Conservation (phyloP, 305 asterid genomes). For the Fraxinus sp. region DNA sequence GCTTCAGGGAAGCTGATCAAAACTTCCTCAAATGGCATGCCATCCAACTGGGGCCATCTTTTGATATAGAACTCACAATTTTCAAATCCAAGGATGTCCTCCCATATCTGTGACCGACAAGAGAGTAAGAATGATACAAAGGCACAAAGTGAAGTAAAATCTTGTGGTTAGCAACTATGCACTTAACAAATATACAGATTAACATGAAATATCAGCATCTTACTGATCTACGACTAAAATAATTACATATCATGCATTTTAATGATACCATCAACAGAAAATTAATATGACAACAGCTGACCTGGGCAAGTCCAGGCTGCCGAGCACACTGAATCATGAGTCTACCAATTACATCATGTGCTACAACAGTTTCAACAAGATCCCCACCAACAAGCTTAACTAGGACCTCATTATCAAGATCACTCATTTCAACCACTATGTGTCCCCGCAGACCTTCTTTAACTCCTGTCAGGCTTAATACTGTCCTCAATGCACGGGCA, state of each 20-base stretch:
- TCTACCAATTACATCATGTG: conserved; percentile 92
- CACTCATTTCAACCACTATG: conserved; percentile 87
- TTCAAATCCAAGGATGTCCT: conserved; percentile 94
- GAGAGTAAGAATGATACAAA: conserved; percentile 16
- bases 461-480: conserved; percentile 89
- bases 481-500: conserved; percentile 92
- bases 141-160: conserved; percentile 17
- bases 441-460: conserved; percentile 86
- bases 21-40: conserved; percentile 85
- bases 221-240: background rate
- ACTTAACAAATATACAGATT: background rate
- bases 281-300: conserved; percentile 31
- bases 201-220: background rate
- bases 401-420: conserved; percentile 89
- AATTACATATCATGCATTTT: conserved; percentile 13
- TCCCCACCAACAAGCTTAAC: conserved; percentile 91
- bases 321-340: conserved; percentile 97
- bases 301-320: conserved; percentile 99
- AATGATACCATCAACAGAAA: background rate
- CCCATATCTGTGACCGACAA: conserved; percentile 67
- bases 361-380: conserved; percentile 94
- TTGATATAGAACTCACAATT: conserved; percentile 90
- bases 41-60: conserved; percentile 80
- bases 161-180: background rate
- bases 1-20: conserved; percentile 87